Percentiles rank a stretch among this genome's conserved stretches.
Conservation (phyloP, 805 yeast species). For the Zygotorulaspora florentina region DNA sequence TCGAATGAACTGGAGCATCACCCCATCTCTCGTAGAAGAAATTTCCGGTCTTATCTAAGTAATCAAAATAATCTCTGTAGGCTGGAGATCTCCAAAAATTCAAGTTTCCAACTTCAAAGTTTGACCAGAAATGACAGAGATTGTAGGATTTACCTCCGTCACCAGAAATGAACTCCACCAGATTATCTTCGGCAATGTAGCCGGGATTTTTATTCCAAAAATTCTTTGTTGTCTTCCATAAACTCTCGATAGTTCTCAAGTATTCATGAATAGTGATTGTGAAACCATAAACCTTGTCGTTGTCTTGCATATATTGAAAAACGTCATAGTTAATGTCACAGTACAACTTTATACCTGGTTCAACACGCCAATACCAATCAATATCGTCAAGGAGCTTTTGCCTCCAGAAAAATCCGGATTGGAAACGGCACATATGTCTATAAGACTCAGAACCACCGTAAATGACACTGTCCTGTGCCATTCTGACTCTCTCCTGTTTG, state of each 20-base stretch:
- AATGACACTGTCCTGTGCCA: constrained; percentile 53
- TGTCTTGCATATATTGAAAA: constrained; percentile 75
- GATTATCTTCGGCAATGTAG: constrained; percentile 54
- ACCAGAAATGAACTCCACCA: constrained; percentile 67
- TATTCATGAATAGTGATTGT: constrained; percentile 70
- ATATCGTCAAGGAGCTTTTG: constrained; percentile 62
- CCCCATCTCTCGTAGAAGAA: constrained; percentile 91
- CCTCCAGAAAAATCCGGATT: constrained; percentile 78
- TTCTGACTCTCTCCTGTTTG: constrained; percentile 51
- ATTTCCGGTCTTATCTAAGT: constrained; percentile 69
- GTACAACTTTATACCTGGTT: constrained; percentile 68
- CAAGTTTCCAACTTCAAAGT: constrained; percentile 75
- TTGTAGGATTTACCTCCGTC: constrained; percentile 70
- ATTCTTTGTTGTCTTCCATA: constrained; percentile 69
- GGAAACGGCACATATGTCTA: constrained; percentile 88
- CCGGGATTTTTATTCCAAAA: constrained; percentile 60
- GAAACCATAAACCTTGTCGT: constrained; percentile 69
- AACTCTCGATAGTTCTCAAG: constrained; percentile 63
- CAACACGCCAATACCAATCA: constrained; percentile 92
- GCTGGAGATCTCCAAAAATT: constrained; percentile 69
- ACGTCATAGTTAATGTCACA: constrained; percentile 80
- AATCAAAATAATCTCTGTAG: constrained; percentile 61
- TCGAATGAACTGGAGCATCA: constrained; percentile 84
- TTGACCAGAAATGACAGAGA: constrained; percentile 85
- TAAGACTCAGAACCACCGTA: constrained; percentile 75